A percentile compares a stretch with the other conserved stretches of the same genome.
These are phyloP conservation scores for Symbiodinium pilosum DNA, from an alignment of 73 alveolate species.

Conservation along the genomic window DNA sequence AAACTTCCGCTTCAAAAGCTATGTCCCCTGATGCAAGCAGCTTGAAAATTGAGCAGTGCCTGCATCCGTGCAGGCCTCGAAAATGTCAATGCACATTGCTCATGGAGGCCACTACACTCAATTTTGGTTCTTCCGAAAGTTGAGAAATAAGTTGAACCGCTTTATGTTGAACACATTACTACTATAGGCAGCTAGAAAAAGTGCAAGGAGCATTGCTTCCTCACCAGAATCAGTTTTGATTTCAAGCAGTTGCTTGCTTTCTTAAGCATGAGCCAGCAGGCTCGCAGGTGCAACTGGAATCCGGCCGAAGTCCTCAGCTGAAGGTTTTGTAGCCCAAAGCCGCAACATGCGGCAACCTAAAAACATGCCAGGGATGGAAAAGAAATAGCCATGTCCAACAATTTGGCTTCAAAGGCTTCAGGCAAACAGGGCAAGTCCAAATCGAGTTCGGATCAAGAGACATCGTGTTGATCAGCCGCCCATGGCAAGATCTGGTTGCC, in stretches of 20 bases:
- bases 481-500: not conserved
- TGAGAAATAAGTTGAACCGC: too few relatives aligned
- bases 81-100: too few relatives aligned
- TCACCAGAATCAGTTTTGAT: too few relatives aligned
- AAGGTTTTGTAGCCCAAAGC: not conserved
- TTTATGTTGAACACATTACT: too few relatives aligned
- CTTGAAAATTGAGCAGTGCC: not conserved
- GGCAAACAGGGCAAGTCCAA: too few relatives aligned
- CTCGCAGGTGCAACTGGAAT: not conserved
- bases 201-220: too few relatives aligned
- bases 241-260: not conserved
- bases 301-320: not conserved
- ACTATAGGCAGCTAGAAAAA: too few relatives aligned
- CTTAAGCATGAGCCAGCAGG: conserved; percentile 12
- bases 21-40: not conserved
- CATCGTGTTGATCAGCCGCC: not conserved
- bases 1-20: not conserved
- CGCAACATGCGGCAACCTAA: not conserved
- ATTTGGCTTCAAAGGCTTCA: too few relatives aligned
- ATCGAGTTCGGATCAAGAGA: too few relatives aligned
- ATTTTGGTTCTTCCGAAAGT: too few relatives aligned
- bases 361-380: not conserved
- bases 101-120: too few relatives aligned
- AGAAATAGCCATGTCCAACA: too few relatives aligned
- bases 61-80: not conserved